Percentiles rank a stretch among this genome's conserved stretches.
These are phyloP conservation scores for Aspergillus persii DNA, from an alignment of 2,329 filamentous ascomycete species.

Conservation along the genomic window DNA sequence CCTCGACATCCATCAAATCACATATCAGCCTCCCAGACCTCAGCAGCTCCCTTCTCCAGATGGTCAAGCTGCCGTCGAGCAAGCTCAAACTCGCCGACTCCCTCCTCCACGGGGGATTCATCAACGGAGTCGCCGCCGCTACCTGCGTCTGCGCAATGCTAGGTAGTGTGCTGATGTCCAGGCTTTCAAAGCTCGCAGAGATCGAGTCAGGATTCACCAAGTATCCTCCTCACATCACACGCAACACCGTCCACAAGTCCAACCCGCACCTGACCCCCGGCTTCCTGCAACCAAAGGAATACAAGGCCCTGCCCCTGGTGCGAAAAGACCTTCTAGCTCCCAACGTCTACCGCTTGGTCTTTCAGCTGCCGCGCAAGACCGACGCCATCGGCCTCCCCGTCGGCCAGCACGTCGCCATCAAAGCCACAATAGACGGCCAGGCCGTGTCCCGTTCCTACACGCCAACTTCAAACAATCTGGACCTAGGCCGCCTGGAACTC, in stretches of 20 bases:
- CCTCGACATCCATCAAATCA: not conserved
- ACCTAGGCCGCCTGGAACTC: slow-evolving; percentile 32
- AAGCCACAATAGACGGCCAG: slow-evolving; percentile 47
- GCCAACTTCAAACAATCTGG: slow-evolving; percentile 37
- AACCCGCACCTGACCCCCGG: slow-evolving; percentile 45
- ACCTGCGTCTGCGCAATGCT: slow-evolving; percentile 11
- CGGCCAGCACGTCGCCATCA: slow-evolving; percentile 57
- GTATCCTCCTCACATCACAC: slow-evolving; percentile 37
- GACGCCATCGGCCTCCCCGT: slow-evolving; percentile 55
- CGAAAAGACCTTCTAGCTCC: slow-evolving; percentile 20
- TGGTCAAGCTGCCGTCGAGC: not conserved
- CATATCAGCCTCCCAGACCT: not conserved
- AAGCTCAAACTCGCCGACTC: not conserved
- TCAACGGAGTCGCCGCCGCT: slow-evolving; percentile 21
- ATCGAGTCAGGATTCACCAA: slow-evolving; percentile 25
- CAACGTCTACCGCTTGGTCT: slow-evolving; percentile 45
- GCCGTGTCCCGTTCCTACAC: slow-evolving; percentile 55
- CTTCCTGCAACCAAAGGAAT: slow-evolving; percentile 51
- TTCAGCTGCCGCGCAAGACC: slow-evolving; percentile 46
- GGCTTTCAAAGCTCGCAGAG: slow-evolving; percentile 18
- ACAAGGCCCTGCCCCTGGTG: slow-evolving; percentile 48
- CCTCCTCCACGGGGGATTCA: slow-evolving; percentile 13
- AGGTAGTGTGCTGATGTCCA: slow-evolving; percentile 6
- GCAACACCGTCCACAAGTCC: slow-evolving; percentile 36
- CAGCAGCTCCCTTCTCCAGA: not conserved